Evolutionary conservation across 352 stramenopile species (phyloP), one percentile per base, ranked within the genome.

Genomic region (Phytophthora ramorum): DNA sequence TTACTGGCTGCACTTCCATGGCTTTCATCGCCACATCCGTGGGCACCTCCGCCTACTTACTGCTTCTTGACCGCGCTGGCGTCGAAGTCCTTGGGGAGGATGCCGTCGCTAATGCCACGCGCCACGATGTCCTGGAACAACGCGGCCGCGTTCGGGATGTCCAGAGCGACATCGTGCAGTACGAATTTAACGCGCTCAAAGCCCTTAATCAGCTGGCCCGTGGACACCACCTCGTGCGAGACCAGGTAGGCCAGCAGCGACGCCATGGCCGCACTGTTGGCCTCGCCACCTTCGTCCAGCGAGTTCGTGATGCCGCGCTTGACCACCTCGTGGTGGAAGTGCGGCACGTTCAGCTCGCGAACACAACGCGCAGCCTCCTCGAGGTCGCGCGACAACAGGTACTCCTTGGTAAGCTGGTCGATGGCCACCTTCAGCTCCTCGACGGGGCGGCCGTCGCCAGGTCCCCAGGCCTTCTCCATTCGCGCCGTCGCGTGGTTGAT

Each of bases 271-370:
- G 66, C 71, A 34, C 73, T 73, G 49, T 75, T 81, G 24, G 70
- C 75, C 28, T 79, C 75, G 24, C 79, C 78, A 10, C 78, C 78
- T 50, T 89, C 71, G 41, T 78, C 79, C 16, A 89, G 66, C 56
- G 79, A 71, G 51, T 88, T 88, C 22, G 69, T 86, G 59, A 88
- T 83, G 46, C 71, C 89, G 47, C 87, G 87, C 73, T 96, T 96
- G 54, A 95, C 89, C 7, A 99, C 90, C 71, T 99, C 97, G 73
- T 99, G 97, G 75, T 99, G 96, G 73, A 99, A 99, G 51, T 98
- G 90, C 45, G 84, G 75, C 10, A 97, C 91, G 65, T 98, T 97
- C 6, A 99, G 80, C 79, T 99, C 97, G 24, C 87, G 87, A 46
- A 96, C 89, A 41, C 89, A 96, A 13, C 86, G 84, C n/a, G 89